phyloP scores from a whole-genome alignment of 1,139 yeast genomes.

The Saccharomyces hybrid region DNA sequence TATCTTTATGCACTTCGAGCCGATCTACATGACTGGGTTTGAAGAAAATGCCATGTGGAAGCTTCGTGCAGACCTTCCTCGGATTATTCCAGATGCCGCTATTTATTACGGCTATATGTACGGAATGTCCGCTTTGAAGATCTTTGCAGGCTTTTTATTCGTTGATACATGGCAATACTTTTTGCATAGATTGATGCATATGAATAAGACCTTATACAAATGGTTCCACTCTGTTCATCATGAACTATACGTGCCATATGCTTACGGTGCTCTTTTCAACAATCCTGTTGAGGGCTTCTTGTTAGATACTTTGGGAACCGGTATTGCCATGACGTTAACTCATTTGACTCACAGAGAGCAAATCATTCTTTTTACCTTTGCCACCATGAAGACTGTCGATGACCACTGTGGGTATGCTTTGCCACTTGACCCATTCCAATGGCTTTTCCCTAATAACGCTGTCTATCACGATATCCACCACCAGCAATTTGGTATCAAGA shows the following conservation, averaged over 20 bases:
- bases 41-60: conserved; percentile 66
- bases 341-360: conserved; percentile 70
- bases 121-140: conserved; percentile 50
- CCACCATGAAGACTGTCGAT: conserved; percentile 93
- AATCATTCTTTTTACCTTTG: conserved; percentile 66
- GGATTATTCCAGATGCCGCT: conserved; percentile 37
- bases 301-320: conserved; percentile 88
- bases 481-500: conserved; percentile 90
- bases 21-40: conserved; percentile 59
- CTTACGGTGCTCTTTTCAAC: conserved; percentile 91
- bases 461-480: conserved; percentile 96
- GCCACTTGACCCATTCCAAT: conserved; percentile 86
- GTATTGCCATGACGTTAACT: conserved; percentile 60
- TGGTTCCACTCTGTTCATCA: conserved; percentile 92
- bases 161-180: conserved; percentile 94
- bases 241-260: conserved; percentile 88
- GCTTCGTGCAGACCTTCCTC: conserved; percentile 39
- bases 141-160: conserved; percentile 57
- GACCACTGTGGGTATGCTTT: conserved; percentile 95
- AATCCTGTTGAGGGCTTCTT: conserved; percentile 90
- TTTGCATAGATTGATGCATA: conserved; percentile 83
- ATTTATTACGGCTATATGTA: conserved; percentile 48
- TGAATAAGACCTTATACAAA: conserved; percentile 64
- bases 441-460: conserved; percentile 86
- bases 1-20: conserved; percentile 48